Evolutionary conservation across 2,329 filamentous ascomycete species (phyloP), one percentile per base, ranked within the genome.

Genomic region (Alternaria novae-zelandiae): DNA sequence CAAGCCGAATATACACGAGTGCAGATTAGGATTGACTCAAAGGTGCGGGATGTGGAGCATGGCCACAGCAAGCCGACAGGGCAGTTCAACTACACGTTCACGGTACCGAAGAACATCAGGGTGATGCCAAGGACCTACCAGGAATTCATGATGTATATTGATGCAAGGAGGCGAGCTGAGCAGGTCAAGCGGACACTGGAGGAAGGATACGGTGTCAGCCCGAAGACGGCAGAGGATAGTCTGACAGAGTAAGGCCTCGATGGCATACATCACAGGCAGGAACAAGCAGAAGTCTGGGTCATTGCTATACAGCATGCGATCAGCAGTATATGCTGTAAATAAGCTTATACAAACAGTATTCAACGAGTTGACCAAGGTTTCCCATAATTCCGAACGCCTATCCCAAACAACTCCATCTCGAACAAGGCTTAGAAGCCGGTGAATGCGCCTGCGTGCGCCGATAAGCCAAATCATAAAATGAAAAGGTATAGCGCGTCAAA

Each of bases 31-130:
- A 89, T 93, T 13, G 89, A 91, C 74, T 89, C 88, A 32, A 91
- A 91, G 74, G 90, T 93, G 13, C 83, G 90, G 20, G 88, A 92
- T 72, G 88, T 93, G 28, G 90, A 92, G 79, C 89, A 92, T 71
- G 89, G 88, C 6, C 85, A 85, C 53, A 87, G 88, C 23, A 89
- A 88, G 72, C 86, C 89, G 3, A 92, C 90, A 0, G 91, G 91
- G 5, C 89, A 91, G 70, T 93, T 93, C 81, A 91, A 92, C 71
- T 93, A 93, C 74, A 92, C 90, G 0, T 92, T 92, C 74, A 83
- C 70, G 2, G 88, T 91, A 3, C 86, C 89, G 59, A 87, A 84
- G 71, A 86, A 90, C 69, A 83, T 91, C 49, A 85, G 88, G 70
- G 87, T 92, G 20, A 87, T 91, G 82, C 90, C 90, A 5, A 82